Conservation (phyloP, 2,329 filamentous ascomycete genomes). For the Raffaelea albimanens region DNA sequence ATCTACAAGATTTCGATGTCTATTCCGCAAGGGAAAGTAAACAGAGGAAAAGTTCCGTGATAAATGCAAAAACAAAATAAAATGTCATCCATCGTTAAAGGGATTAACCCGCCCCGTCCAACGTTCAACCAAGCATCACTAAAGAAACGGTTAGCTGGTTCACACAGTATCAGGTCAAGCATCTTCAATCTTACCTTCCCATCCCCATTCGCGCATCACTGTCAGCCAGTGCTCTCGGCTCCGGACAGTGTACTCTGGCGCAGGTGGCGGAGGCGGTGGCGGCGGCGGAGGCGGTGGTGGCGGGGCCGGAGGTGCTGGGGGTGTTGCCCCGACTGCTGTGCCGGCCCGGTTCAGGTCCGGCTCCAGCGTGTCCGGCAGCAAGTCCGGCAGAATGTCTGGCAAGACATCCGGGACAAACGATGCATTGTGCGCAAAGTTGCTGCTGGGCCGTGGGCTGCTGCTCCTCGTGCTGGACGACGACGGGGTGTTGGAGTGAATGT, state of each 20-base stretch:
- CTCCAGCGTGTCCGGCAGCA: neutral
- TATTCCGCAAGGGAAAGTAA: no score
- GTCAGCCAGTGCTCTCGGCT: conserved; percentile 4
- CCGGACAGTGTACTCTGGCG: neutral
- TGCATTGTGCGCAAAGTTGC: no score
- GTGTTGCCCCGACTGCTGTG: neutral
- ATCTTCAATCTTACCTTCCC: conserved; percentile 6
- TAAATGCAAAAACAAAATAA: no score
- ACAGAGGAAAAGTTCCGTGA: no score
- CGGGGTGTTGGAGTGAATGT: neutral
- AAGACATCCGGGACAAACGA: neutral
- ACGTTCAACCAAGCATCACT: neutral
- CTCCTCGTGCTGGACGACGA: neutral
- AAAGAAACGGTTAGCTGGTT: neutral
- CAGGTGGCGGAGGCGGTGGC: neutral
- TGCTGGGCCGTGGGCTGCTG: neutral
- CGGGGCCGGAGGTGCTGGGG: no score
- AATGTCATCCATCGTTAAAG: no score
- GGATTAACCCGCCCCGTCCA: no score
- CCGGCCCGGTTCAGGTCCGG: no score
- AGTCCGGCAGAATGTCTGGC: neutral
- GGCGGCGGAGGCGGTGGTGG: no score
- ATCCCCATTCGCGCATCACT: conserved; percentile 6
- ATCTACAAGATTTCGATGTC: no score
- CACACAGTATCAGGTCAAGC: neutral